phyloP scores from a whole-genome alignment of 805 yeast species.

The Ogataea haglerorum region DNA sequence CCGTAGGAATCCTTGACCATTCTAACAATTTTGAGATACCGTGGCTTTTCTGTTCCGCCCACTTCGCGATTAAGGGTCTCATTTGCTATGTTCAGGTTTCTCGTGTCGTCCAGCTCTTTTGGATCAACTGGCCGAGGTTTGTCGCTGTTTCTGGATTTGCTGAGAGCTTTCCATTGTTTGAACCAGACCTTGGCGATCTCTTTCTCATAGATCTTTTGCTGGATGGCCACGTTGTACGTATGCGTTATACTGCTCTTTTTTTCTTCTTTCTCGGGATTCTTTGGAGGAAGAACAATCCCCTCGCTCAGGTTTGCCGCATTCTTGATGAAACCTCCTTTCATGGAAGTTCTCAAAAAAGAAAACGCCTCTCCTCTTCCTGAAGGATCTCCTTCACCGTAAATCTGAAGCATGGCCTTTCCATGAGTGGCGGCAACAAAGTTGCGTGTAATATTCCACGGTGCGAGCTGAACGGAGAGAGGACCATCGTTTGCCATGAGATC shows the following conservation, averaged over 20 bases:
- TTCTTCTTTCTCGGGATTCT: conserved; percentile 26
- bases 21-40: conserved; percentile 61
- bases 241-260: conserved; percentile 52
- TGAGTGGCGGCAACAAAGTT: conserved; percentile 93
- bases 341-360: conserved; percentile 84
- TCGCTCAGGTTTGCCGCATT: conserved; percentile 19
- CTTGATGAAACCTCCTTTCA: conserved; percentile 82
- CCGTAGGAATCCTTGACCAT: conserved; percentile 82
- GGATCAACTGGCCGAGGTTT: conserved; percentile 22
- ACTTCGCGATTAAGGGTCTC: conserved; percentile 31
- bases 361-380: conserved; percentile 88
- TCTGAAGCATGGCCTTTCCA: conserved; percentile 93
- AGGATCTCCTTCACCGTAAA: conserved; percentile 94
- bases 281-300: conserved; percentile 19
- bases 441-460: conserved; percentile 92
- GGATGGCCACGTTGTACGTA: conserved; percentile 75
- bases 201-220: conserved; percentile 87
- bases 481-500: conserved; percentile 45
- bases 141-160: conserved; percentile 29
- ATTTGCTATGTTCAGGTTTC: conserved; percentile 35
- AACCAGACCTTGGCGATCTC: conserved; percentile 90
- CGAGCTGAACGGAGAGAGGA: conserved; percentile 75
- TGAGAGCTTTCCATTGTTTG: conserved; percentile 64
- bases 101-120: conserved; percentile 17
- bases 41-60: conserved; percentile 27